Base-by-base conservation (phyloP, 2,329 filamentous ascomycete species). In the Penicillium aurantiogriseum region DNA sequence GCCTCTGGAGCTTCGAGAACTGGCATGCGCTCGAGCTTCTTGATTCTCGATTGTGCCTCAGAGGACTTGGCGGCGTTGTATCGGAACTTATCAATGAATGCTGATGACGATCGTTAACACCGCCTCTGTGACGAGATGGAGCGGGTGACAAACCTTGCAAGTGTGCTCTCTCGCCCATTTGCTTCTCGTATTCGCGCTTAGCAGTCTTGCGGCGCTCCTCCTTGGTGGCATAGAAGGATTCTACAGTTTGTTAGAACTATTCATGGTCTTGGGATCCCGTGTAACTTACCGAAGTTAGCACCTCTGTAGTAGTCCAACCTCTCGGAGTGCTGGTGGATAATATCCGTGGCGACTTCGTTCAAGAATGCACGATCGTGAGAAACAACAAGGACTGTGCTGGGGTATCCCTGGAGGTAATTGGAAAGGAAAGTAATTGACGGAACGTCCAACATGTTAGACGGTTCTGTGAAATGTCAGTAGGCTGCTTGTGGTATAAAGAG, bases 391-490 rank as follows among this genome's bases (percentile, higher is more conserved):
- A 99, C 87, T 2, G 94, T 97, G 76, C 91, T 96, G 39, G 93
- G 93, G 72, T 99, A 99, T 48, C 81, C 82, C 75, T 97, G 92
- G 9, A 99, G 88, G 73, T 99, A 99, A 71, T 92, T 93, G 47
- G 93, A 90, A 74, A 99, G 84, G 85, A 97, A 99, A 56, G 94
- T 95, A 72, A 99, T 97, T 25, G 94, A 97, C n/a, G 94, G 94
- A 57, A 99, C 94, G 78, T 97, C 94, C 91, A 99, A 92, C 93
- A 97, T 97, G 87, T 97, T 97, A 55, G 93, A 97, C 79, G 94
- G 94, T 86, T 99, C 94, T 80, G 56, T 56, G 47, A 51, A 38
- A 45, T 46, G 60, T 71, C 48, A 72, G 68, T 33, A 54, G 43
- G n/a, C n/a, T 40, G 13, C 15, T 33, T 45, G 33, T 23, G 9